Evolutionary conservation across 768 basidiomycete species (phyloP).

Genomic region (Kondoa subrosea): DNA sequence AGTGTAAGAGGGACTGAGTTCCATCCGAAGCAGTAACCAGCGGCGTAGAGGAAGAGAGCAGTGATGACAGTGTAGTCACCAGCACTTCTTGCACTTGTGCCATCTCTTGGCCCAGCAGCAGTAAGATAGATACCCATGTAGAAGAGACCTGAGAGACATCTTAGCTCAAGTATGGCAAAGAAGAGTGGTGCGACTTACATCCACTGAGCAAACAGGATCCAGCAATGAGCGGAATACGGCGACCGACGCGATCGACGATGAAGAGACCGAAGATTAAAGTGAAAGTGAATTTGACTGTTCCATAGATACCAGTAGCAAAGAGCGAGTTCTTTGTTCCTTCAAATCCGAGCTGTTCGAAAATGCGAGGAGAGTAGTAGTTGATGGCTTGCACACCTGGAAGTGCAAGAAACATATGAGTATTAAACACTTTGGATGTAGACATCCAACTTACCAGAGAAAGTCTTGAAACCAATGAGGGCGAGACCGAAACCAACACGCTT

Average conservation of each 20-base stretch:
- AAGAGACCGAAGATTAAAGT: slow-evolving; percentile 34
- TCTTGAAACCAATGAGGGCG: slow-evolving; percentile 37
- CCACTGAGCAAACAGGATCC: slow-evolving; percentile 26
- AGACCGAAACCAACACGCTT: slow-evolving; percentile 34
- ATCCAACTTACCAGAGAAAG: slow-evolving; percentile 26
- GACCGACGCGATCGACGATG: slow-evolving; percentile 37
- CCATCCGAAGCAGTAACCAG: slow-evolving; percentile 14
- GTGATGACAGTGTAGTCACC: slow-evolving; percentile 16
- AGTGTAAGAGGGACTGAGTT: slow-evolving; percentile 16
- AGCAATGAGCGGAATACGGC: slow-evolving; percentile 34
- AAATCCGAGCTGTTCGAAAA: slow-evolving; percentile 37
- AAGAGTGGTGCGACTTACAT: background rate
- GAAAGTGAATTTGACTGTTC: background rate
- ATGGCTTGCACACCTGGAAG: slow-evolving; percentile 21
- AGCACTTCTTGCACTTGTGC: slow-evolving; percentile 6
- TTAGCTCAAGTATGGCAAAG: too few relatives aligned
- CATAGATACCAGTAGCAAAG: slow-evolving; percentile 14
- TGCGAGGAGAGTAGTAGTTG: slow-evolving; percentile 39
- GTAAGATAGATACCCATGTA: slow-evolving; percentile 13
- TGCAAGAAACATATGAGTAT: slow-evolving; percentile 28
- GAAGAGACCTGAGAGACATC: too few relatives aligned
- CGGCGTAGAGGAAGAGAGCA: slow-evolving; percentile 16
- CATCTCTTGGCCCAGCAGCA: slow-evolving; percentile 10
- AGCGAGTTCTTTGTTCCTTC: background rate
- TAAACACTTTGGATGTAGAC: background rate